Evolutionary conservation across 768 basidiomycete genomes (phyloP), one percentile per base, ranked within the genome.

Genomic region (Stropharia rugosoannulata): DNA sequence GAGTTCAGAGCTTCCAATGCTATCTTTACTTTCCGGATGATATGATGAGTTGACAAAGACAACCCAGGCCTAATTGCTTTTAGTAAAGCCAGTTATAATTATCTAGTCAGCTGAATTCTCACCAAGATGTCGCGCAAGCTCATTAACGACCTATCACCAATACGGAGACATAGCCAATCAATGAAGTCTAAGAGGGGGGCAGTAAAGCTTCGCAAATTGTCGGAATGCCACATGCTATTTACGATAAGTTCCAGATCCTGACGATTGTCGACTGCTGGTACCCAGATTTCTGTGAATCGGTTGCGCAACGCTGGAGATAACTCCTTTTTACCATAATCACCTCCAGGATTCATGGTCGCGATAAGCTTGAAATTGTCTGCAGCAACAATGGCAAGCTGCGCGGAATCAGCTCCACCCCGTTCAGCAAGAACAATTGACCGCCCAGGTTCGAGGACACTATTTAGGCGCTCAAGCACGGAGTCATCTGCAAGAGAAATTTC

Each of bases 281-380:
- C 97, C 96, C 97, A 99, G 32, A 99, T 96, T 69, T 99, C 97
- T 3, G 97, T 99, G 73, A 99, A 99, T 4, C 97, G 85, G 72
- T 98, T 99, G 16, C 97, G 85, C 38, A 99, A 76, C 0, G 97
- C 97, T 32, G 95, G 96, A 1, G 97, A 98, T 2, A 99, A 76
- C 67, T 99, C 97, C 68, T 98, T 99, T 78, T 99, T 99, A 19
- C 97, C 97, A 64, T 95, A 98, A 66, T 99, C 97, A 12, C 97
- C 97, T 16, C 97, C 97, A 0, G 97, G 97, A 68, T 99, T 99
- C 97, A 99, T 99, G 2, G 97, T 98, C 2, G 97, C 94, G 0
- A 98, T 77, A 37, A 99, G 84, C 67, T 95, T 89, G 79, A 99
- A 99, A 1, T 72, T 73, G 3, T 79, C 73, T 6, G 74, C 67